Percentiles rank a stretch among this genome's conserved stretches.
Conservation (phyloP, 2,329 filamentous ascomycete genomes). For the Chalaropsis thielavioides region DNA sequence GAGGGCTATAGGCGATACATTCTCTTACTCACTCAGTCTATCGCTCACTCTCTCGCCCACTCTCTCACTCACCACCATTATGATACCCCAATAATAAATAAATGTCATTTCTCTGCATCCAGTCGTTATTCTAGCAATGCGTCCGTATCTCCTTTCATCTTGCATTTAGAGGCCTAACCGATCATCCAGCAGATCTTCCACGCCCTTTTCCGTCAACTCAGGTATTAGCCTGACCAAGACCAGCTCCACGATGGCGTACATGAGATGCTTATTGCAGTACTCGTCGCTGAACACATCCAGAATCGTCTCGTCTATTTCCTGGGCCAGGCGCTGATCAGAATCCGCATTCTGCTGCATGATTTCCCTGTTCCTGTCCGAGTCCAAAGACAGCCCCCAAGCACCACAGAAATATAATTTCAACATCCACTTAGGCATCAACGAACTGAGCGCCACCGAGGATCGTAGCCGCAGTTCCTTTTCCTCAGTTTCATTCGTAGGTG, state of each 20-base stretch:
- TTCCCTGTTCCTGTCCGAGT: conserved; percentile 19
- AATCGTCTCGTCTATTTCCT: conserved; percentile 47
- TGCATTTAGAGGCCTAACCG: conserved; percentile 34
- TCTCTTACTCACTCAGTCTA: no score
- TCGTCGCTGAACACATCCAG: conserved; percentile 64
- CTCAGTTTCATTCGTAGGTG: conserved; percentile 46
- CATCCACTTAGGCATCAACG: conserved; percentile 33
- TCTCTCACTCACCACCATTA: neutral
- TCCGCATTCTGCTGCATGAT: conserved; percentile 22
- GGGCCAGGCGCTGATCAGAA: conserved; percentile 36
- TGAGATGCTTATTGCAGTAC: conserved; percentile 85
- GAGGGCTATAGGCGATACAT: neutral
- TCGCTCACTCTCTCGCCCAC: no score
- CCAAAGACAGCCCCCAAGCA: conserved; percentile 20
- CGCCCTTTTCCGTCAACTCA: conserved; percentile 59
- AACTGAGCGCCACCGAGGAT: conserved; percentile 47
- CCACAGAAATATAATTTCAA: conserved; percentile 38
- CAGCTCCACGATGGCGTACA: conserved; percentile 71
- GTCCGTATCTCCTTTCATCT: neutral
- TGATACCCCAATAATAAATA: neutral
- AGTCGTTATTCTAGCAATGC: neutral
- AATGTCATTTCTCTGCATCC: neutral
- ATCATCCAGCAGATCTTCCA: conserved; percentile 60
- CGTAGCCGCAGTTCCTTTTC: conserved; percentile 47
- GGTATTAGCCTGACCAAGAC: conserved; percentile 71